Conservation (phyloP, 78 protist genomes). For the Chrysochromulina parva region DNA sequence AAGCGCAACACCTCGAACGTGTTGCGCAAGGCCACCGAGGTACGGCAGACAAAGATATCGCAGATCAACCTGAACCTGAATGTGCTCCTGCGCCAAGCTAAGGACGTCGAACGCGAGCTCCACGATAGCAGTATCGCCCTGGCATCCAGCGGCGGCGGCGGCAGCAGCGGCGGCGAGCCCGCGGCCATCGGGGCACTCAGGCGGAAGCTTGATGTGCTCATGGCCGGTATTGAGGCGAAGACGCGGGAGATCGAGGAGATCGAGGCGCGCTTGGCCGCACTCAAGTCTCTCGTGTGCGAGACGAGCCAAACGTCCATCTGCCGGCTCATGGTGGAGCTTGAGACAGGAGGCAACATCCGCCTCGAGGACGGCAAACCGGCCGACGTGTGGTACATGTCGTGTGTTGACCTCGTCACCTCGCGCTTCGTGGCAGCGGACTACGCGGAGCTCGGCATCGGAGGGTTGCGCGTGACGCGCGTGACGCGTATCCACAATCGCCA, state of each 20-base stretch:
- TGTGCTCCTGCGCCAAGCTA: constrained; percentile 36
- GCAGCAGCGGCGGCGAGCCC: background rate
- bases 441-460: background rate
- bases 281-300: background rate
- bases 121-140: background rate
- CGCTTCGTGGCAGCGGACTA: constrained; percentile 58
- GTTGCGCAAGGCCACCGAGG: constrained; percentile 7
- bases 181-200: background rate
- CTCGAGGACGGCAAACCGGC: constrained; percentile 72
- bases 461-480: constrained; percentile 39
- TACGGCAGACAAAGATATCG: background rate
- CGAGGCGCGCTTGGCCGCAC: background rate
- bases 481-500: constrained; percentile 67
- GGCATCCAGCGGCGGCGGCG: background rate
- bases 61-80: constrained; percentile 26
- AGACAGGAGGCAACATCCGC: constrained; percentile 80
- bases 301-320: background rate
- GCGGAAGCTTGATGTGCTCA: background rate
- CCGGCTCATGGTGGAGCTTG: constrained; percentile 68
- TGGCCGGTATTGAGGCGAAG: background rate
- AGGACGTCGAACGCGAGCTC: constrained; percentile 44
- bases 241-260: background rate
- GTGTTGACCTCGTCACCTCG: constrained; percentile 64
- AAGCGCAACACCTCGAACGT: constrained; percentile 57
- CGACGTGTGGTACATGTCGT: constrained; percentile 70